Conservation (phyloP, 371 early-diverging fungal species). For the Zopfochytrium polystomum region DNA sequence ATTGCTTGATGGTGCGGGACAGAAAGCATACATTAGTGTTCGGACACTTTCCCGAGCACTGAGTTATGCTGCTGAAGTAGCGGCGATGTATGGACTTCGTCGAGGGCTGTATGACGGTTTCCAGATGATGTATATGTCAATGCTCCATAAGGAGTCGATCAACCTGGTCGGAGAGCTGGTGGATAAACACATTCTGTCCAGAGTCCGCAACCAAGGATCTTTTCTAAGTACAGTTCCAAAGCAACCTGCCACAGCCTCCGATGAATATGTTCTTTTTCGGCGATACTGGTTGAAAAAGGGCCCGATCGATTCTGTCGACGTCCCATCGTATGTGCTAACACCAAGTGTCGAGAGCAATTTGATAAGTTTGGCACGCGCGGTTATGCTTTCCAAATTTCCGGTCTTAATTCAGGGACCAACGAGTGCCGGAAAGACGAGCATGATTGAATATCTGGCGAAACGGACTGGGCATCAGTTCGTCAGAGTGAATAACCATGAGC, state of each 20-base stretch:
- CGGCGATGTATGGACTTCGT: conserved; percentile 69
- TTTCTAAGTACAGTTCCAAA: conserved; percentile 29
- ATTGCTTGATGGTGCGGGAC: conserved; percentile 87
- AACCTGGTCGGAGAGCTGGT: conserved; percentile 59
- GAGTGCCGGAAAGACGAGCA: conserved; percentile 98
- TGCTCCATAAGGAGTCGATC: conserved; percentile 74
- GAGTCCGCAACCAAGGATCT: conserved; percentile 54
- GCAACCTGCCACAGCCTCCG: conserved; percentile 5
- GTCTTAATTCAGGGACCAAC: conserved; percentile 99
- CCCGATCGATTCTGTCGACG: conserved; percentile 33
- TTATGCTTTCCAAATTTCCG: conserved; percentile 87
- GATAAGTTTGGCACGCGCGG: conserved; percentile 85
- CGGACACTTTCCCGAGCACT: conserved; percentile 91
- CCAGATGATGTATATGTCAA: conserved; percentile 93
- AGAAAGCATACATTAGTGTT: conserved; percentile 89
- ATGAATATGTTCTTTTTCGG: conserved; percentile 71
- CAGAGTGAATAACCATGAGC: conserved; percentile 99
- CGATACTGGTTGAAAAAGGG: conserved; percentile 85
- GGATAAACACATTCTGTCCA: conserved; percentile 60
- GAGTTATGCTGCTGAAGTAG: conserved; percentile 73
- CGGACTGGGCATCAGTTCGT: conserved; percentile 91
- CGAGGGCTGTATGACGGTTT: conserved; percentile 90
- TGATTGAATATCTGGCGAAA: conserved; percentile 97
- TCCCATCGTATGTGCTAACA: conserved; percentile 77
- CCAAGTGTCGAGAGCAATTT: conserved; percentile 82